Percentiles rank a stretch among this genome's conserved stretches.
Conservation (phyloP, 2,329 filamentous ascomycete species). For the Rutstroemia sp. region DNA sequence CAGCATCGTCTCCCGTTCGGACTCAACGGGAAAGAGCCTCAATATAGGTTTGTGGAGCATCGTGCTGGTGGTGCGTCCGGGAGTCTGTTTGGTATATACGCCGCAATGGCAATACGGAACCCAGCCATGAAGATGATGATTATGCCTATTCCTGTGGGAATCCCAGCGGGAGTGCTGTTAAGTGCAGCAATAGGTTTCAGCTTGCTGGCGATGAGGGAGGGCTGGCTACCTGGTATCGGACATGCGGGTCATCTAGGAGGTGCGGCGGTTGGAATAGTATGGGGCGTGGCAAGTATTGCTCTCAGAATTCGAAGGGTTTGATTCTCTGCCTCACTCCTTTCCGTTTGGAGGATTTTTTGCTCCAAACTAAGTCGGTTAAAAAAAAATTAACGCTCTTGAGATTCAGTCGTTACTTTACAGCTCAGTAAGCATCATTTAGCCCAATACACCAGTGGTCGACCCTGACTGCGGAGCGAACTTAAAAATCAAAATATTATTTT, state of each 20-base stretch:
- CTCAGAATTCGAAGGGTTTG: not conserved
- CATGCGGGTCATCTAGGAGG: slow-evolving; percentile 7
- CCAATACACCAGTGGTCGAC: too few relatives aligned
- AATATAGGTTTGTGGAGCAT: not conserved
- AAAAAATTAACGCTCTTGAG: too few relatives aligned
- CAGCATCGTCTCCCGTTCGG: not conserved
- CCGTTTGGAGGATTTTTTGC: too few relatives aligned
- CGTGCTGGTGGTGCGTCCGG: slow-evolving; percentile 2
- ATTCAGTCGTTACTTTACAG: too few relatives aligned
- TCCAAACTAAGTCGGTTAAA: too few relatives aligned
- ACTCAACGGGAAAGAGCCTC: too few relatives aligned
- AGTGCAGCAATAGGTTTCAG: not conserved
- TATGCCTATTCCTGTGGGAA: not conserved
- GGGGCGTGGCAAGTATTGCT: not conserved
- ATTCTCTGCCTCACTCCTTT: not conserved
- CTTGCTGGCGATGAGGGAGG: not conserved
- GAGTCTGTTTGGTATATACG: not conserved
- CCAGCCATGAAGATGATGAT: not conserved
- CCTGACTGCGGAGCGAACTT: too few relatives aligned
- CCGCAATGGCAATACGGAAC: not conserved
- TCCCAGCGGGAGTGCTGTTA: not conserved
- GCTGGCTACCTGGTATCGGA: not conserved
- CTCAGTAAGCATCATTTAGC: too few relatives aligned
- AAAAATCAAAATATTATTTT: too few relatives aligned
- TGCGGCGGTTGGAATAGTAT: not conserved